Evolutionary conservation across 2,329 filamentous ascomycete genomes (phyloP).

Genomic region (Colletotrichum spinosum): DNA sequence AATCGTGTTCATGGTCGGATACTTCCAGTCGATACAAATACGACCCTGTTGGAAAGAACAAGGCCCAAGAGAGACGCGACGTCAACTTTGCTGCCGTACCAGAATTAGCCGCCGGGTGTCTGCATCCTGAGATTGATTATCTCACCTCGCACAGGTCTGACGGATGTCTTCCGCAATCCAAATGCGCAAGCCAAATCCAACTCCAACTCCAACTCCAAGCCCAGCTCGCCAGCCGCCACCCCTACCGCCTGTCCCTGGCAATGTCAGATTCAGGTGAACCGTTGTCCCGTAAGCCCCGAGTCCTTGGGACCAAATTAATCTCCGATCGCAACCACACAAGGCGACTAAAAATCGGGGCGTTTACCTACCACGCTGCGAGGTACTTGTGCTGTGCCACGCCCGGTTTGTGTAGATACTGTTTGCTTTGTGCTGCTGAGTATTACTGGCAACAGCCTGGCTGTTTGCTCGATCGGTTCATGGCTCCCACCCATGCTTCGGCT

Average conservation of each 20-base stretch:
- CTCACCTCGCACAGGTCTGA: neutral
- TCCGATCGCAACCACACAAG: conserved; percentile 21
- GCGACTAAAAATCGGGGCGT: no score
- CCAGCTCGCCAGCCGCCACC: neutral
- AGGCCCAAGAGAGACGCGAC: no score
- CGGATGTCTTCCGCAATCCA: no score
- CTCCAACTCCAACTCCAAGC: no score
- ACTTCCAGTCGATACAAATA: no score
- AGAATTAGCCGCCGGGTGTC: conserved; percentile 5
- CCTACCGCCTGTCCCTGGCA: neutral
- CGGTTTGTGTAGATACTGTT: conserved; percentile 2
- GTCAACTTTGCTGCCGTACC: neutral
- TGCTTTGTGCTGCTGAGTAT: neutral
- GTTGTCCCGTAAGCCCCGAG: neutral
- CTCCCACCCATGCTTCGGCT: conserved; percentile 1
- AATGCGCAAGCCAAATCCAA: no score
- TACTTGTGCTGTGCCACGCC: conserved; percentile 15
- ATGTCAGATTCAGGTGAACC: conserved; percentile 31
- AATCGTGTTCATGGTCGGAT: neutral
- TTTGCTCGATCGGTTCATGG: neutral
- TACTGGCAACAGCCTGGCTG: no score
- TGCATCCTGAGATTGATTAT: conserved; percentile 12
- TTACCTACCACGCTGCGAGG: neutral
- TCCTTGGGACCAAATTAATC: conserved; percentile 24
- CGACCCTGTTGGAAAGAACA: no score